phyloP scores from a whole-genome alignment of 2,329 filamentous ascomycete genomes.

The Penicillium glabrum region DNA sequence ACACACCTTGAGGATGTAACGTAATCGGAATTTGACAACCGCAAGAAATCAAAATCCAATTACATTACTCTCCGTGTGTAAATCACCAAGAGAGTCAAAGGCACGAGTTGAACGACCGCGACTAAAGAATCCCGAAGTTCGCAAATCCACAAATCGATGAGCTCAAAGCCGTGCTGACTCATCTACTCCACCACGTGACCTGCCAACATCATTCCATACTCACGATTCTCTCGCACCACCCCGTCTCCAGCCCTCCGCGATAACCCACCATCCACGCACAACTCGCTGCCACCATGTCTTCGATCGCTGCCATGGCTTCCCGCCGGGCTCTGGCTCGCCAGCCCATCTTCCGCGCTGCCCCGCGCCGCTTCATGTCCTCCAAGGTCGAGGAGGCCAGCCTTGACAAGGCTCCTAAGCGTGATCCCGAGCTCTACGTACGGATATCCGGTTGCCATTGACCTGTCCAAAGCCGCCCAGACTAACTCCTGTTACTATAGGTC shows the following conservation, averaged over 20 bases:
- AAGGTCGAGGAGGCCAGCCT: conserved; percentile 53
- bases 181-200: conserved; percentile 12
- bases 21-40: not conserved
- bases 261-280: conserved; percentile 15
- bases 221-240: conserved; percentile 32
- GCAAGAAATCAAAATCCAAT: not conserved
- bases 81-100: not conserved
- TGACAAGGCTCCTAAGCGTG: conserved; percentile 64
- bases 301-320: conserved; percentile 42
- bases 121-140: not conserved
- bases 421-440: conserved; percentile 74
- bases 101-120: not conserved
- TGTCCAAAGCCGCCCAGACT: conserved; percentile 6
- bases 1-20: not conserved
- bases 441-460: conserved; percentile 13
- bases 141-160: not conserved
- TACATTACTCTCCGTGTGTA: not conserved
- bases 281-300: conserved; percentile 37
- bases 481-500: conserved; percentile 58
- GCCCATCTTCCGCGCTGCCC: conserved; percentile 41
- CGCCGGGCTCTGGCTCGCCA: conserved; percentile 44
- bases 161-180: conserved; percentile 17
- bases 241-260: conserved; percentile 19
- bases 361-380: conserved; percentile 40
- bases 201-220: conserved; percentile 36